phyloP scores from a whole-genome alignment of 352 stramenopile species.

The Globisporangium emineosum region DNA sequence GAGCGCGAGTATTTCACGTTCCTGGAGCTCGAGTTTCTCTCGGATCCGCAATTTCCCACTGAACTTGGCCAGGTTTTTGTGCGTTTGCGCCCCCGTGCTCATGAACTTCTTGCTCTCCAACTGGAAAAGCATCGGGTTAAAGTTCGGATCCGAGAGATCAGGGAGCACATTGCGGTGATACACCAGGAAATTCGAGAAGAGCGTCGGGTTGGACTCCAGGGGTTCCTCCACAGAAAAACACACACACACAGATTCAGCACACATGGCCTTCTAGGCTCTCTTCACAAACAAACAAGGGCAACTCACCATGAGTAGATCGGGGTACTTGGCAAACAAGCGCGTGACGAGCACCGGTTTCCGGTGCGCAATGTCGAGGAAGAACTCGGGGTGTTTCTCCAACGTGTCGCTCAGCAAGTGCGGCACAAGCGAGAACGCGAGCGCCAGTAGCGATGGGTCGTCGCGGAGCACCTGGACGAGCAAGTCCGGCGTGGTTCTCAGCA shows the following conservation, averaged over 20 bases:
- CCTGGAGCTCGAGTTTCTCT: slow-evolving; percentile 39
- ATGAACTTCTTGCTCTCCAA: slow-evolving; percentile 42
- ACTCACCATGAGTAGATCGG: slow-evolving; percentile 60
- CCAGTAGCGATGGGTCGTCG: slow-evolving; percentile 42
- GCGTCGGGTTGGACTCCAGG: slow-evolving; percentile 61
- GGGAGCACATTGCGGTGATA: slow-evolving; percentile 57
- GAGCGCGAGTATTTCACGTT: slow-evolving; percentile 28
- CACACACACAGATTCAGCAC: background rate
- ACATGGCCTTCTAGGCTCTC: too few relatives aligned
- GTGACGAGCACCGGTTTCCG: slow-evolving; percentile 58
- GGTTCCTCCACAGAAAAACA: slow-evolving; percentile 40
- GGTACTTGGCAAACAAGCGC: slow-evolving; percentile 57
- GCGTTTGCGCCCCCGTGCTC: slow-evolving; percentile 37
- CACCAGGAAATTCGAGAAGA: slow-evolving; percentile 67
- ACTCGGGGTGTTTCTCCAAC: slow-evolving; percentile 59
- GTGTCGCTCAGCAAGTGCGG: slow-evolving; percentile 57
- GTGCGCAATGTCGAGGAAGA: slow-evolving; percentile 68
- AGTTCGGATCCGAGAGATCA: slow-evolving; percentile 50
- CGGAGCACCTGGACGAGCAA: slow-evolving; percentile 45
- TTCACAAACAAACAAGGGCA: too few relatives aligned
- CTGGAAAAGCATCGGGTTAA: slow-evolving; percentile 52
- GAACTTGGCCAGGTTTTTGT: slow-evolving; percentile 34
- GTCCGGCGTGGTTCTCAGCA: slow-evolving; percentile 51
- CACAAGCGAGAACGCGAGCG: slow-evolving; percentile 44
- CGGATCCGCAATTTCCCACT: slow-evolving; percentile 29